A percentile compares a stretch with the other conserved stretches of the same genome.
Evolutionary conservation across 305 asterid genomes (phyloP).

Genomic region (Coffea humblotiana): DNA sequence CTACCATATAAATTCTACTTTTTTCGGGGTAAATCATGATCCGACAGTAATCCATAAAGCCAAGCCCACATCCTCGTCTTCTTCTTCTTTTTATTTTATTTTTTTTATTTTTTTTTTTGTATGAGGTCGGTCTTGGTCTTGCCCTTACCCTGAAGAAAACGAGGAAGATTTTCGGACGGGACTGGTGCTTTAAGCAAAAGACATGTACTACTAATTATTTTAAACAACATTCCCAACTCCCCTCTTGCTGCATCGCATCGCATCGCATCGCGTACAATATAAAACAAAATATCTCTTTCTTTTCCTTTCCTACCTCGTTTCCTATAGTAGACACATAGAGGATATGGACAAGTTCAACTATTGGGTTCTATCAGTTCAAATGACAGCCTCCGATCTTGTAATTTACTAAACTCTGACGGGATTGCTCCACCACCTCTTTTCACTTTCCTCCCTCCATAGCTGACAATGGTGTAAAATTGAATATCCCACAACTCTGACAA

Average conservation of each 20-base stretch:
- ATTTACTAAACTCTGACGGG: too few species aligned
- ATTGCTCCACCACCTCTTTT: not conserved
- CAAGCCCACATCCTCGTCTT: not conserved
- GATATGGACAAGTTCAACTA: not conserved
- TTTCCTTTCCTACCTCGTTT: not conserved
- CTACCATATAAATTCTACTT: not conserved
- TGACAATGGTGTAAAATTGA: not conserved
- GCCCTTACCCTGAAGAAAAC: not conserved
- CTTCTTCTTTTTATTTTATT: not conserved
- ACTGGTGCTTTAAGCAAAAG: not conserved
- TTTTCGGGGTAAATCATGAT: not conserved
- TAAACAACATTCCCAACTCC: not conserved
- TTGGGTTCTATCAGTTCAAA: conserved; percentile 1
- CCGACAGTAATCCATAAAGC: not conserved
- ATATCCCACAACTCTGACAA: not conserved
- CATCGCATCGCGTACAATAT: too few species aligned
- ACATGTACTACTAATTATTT: not conserved
- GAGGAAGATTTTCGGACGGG: not conserved
- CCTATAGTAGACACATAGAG: not conserved
- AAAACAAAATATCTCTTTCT: not conserved
- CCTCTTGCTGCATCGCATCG: too few species aligned
- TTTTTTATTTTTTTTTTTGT: too few species aligned
- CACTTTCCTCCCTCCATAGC: not conserved
- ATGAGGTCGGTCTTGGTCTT: not conserved
- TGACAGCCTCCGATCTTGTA: not conserved